A percentile compares a stretch with the other conserved stretches of the same genome.
phyloP scores from a whole-genome alignment of 2,329 filamentous ascomycete species.

The Chaetomium sp. region DNA sequence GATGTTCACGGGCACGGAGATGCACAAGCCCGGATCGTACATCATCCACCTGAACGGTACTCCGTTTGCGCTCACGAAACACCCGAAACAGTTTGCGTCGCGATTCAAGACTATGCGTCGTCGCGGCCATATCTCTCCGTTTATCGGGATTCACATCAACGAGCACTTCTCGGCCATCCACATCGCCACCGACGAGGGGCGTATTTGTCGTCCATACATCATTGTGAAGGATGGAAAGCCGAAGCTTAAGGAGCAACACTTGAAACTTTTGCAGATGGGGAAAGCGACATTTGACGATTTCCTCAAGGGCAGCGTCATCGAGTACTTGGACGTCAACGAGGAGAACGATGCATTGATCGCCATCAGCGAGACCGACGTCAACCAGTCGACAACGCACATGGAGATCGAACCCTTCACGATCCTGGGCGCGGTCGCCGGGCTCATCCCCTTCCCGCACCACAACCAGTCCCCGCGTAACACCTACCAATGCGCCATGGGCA shows the following conservation, averaged over 20 bases:
- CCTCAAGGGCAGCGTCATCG: conserved; percentile 78
- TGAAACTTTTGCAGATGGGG: conserved; percentile 75
- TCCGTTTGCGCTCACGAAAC: conserved; percentile 77
- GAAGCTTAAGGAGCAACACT: conserved; percentile 69
- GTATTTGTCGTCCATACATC: conserved; percentile 92
- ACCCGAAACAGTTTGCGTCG: conserved; percentile 79
- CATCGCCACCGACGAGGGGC: conserved; percentile 92
- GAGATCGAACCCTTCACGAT: conserved; percentile 98
- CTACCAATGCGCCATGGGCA: conserved; percentile 99
- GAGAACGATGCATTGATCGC: conserved; percentile 95
- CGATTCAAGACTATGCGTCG: conserved; percentile 82
- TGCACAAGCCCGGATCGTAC: conserved; percentile 78
- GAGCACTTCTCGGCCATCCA: conserved; percentile 87
- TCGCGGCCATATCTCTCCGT: conserved; percentile 88
- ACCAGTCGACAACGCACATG: conserved; percentile 78
- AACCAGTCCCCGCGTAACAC: conserved; percentile 98
- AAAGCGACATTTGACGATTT: conserved; percentile 92
- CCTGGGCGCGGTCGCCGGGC: conserved; percentile 85
- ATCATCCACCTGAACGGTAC: conserved; percentile 95
- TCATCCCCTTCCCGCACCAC: conserved; percentile 97
- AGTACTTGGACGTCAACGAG: conserved; percentile 97
- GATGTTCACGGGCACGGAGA: conserved; percentile 67
- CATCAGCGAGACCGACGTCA: conserved; percentile 79
- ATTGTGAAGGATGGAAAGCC: conserved; percentile 85
- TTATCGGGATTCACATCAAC: conserved; percentile 95